Conservation (phyloP, 2,329 filamentous ascomycete genomes). For the Fusarium sp. region DNA sequence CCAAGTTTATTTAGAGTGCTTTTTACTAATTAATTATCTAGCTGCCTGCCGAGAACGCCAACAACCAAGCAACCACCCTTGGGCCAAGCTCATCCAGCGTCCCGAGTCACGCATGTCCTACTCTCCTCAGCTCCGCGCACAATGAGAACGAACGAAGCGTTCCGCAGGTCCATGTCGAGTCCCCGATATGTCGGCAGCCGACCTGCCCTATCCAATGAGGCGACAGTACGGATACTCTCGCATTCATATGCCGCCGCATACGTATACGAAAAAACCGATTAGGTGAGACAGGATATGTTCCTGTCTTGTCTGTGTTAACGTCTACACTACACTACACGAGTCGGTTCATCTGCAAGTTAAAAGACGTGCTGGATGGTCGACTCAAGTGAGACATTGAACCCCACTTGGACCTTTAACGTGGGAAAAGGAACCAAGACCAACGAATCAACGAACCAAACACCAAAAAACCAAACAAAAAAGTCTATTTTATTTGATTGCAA, state of each 20-base stretch:
- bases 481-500: conserved; percentile 13
- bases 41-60: conserved; percentile 55
- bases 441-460: conserved; percentile 32
- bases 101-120: conserved; percentile 47
- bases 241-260: background rate
- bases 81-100: conserved; percentile 53
- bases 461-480: conserved; percentile 31
- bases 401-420: conserved; percentile 19
- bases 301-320: background rate
- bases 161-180: conserved; percentile 16
- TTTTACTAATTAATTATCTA: conserved; percentile 42
- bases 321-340: conserved; percentile 11
- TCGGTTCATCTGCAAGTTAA: conserved; percentile 17
- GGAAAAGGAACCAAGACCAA: background rate
- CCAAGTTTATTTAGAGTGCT: conserved; percentile 6
- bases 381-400: conserved; percentile 34
- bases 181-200: conserved; percentile 25
- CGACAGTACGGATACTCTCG: conserved; percentile 8
- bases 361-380: conserved; percentile 22
- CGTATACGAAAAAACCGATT: conserved; percentile 16
- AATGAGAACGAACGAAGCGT: conserved; percentile 32
- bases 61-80: conserved; percentile 53
- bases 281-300: background rate
- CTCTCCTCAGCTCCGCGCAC: conserved; percentile 47
- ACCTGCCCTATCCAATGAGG: conserved; percentile 25